phyloP scores from a whole-genome alignment of 371 early-diverging fungal genomes.

The Apophysomyces trapeziformis region DNA sequence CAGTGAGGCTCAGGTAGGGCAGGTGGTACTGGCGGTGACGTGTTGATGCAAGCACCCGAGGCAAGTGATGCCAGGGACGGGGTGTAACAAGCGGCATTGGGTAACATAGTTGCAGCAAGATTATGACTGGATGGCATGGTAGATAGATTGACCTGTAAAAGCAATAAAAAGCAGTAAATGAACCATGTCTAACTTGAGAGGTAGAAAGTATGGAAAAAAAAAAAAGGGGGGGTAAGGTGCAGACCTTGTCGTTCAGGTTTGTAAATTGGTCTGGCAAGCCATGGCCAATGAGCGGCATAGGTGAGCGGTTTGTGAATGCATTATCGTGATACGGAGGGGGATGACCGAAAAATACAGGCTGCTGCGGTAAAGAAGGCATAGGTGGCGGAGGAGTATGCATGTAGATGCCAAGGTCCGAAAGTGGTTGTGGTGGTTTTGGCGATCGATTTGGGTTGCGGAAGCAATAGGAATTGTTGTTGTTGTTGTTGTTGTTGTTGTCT shows the following conservation, averaged over 20 bases:
- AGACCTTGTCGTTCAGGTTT: conserved; percentile 5
- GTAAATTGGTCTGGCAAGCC: background rate
- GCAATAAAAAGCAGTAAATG: background rate
- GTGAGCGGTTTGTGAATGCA: background rate
- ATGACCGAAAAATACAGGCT: background rate
- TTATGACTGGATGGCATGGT: background rate
- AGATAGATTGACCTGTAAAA: background rate
- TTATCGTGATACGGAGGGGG: background rate
- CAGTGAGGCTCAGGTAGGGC: background rate
- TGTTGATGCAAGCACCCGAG: conserved; percentile 12
- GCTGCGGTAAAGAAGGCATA: background rate
- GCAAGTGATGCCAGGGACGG: conserved; percentile 16
- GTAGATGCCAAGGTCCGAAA: background rate
- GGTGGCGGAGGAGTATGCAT: background rate
- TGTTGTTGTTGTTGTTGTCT: background rate
- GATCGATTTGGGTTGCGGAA: no score
- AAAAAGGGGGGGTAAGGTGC: background rate
- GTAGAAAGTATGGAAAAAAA: background rate
- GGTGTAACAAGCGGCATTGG: background rate
- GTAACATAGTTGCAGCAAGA: background rate
- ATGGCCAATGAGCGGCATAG: background rate
- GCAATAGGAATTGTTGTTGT: background rate
- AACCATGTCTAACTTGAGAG: background rate
- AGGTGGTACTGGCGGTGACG: conserved; percentile 5
- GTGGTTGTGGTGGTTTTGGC: background rate